Evolutionary conservation across 2,329 filamentous ascomycete species (phyloP).

Genomic region (Fusarium heterosporum): DNA sequence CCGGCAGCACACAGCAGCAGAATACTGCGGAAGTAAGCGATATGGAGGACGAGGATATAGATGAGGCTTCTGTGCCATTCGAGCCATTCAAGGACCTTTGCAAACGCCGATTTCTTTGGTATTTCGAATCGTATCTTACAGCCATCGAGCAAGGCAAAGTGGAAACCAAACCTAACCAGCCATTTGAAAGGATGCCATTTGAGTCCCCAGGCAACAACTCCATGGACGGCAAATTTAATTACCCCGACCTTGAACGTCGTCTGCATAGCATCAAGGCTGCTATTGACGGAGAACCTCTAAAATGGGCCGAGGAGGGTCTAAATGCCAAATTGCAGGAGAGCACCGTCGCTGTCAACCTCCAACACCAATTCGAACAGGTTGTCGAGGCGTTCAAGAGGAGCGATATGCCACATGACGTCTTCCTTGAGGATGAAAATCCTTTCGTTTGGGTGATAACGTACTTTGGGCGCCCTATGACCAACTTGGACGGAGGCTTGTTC

Average conservation of each 20-base stretch:
- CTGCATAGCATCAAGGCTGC: conserved; percentile 75
- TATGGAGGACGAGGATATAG: conserved; percentile 62
- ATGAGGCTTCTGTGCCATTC: conserved; percentile 70
- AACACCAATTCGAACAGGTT: conserved; percentile 87
- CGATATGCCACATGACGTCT: conserved; percentile 79
- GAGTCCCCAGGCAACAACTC: conserved; percentile 75
- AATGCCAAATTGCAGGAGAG: conserved; percentile 72
- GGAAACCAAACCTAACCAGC: conserved; percentile 71
- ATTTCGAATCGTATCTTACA: conserved; percentile 86
- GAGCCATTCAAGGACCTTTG: conserved; percentile 91
- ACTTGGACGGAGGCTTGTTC: conserved; percentile 92
- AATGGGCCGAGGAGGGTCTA: conserved; percentile 78
- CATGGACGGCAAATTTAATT: conserved; percentile 91
- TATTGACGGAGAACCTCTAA: conserved; percentile 76
- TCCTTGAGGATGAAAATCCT: conserved; percentile 82
- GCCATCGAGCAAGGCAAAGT: conserved; percentile 74
- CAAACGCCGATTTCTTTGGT: conserved; percentile 95
- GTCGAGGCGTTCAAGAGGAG: conserved; percentile 78
- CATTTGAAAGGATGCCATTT: conserved; percentile 88
- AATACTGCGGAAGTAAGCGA: conserved; percentile 50
- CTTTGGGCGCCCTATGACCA: conserved; percentile 92
- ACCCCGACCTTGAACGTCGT: conserved; percentile 76
- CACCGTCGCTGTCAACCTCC: conserved; percentile 83
- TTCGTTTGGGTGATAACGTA: conserved; percentile 92
- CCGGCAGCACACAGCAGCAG: conserved; percentile 58